phyloP scores from a whole-genome alignment of 441 rosid species.

The Erodium texanum region DNA sequence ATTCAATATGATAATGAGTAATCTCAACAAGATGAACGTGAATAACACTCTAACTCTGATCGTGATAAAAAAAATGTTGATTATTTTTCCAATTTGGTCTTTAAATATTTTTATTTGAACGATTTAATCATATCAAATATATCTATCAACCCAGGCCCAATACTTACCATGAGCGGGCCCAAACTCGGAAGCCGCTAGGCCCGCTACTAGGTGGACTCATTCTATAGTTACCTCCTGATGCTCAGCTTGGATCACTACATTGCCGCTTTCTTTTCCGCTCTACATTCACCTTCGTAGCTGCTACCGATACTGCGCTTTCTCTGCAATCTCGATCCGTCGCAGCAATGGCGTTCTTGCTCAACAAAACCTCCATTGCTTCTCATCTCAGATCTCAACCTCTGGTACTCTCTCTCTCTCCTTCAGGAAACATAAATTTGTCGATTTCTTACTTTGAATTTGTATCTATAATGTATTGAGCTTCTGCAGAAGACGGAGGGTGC shows the following conservation, averaged over 20 bases:
- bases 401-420: slow-evolving; percentile 25
- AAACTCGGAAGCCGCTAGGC: not conserved
- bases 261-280: not conserved
- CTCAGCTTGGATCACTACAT: not conserved
- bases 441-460: slow-evolving; percentile 7
- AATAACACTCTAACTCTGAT: too few relatives aligned
- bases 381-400: slow-evolving; percentile 48
- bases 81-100: too few relatives aligned
- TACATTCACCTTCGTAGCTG: not conserved
- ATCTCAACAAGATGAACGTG: too few relatives aligned
- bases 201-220: not conserved
- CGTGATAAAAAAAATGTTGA: too few relatives aligned
- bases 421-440: not conserved
- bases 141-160: slow-evolving; percentile 1
- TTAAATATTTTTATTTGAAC: too few relatives aligned
- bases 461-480: not conserved
- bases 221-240: not conserved
- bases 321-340: not conserved
- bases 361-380: slow-evolving; percentile 37
- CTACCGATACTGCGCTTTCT: not conserved
- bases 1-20: too few relatives aligned
- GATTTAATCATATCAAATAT: too few relatives aligned
- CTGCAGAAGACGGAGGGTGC: slow-evolving; percentile 36
- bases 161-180: not conserved
- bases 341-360: slow-evolving; percentile 56